Evolutionary conservation across 331 rosid genomes (phyloP), one percentile per base, ranked within the genome.

Genomic region (Rhamnella rubrinervis): DNA sequence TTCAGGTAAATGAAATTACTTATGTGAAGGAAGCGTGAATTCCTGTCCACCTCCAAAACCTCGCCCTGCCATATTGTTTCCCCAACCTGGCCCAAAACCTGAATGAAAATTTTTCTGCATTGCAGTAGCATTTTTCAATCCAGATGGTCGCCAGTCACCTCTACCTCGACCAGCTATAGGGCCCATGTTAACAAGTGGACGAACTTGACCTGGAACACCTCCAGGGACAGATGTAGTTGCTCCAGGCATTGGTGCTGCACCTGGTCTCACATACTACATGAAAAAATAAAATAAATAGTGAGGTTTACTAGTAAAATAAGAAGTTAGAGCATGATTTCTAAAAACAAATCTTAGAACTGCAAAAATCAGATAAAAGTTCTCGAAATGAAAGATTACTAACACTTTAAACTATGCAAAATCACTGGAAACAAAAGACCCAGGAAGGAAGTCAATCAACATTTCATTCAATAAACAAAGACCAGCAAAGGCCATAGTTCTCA

Each of bases 21-120:
- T 95, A 83, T 95, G 99, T n/a, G 99, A 91, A 77, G 99, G 99
- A 78, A 95, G 96, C 8, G 97, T 91, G 80, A 95, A 95, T 58
- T 95, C 99, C 66, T 89, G 82, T 69, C 99, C 98, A 68, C 96
- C 84, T 35, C 96, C 97, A 38, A 91, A 89, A 59, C 96, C 92
- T 28, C 97, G 86, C 70, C 96, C 99, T 49, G 86, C 89, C 63
- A 79, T 76, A 84, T 65, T 86, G 75, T 80, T 89, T 53, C 91
- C 90, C 99, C 99, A 93, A 39, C 70, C 82, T 55, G 92, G 86
- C 63, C 97, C 97, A 64, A 95, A 79, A 70, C 96, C 91, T 35
- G 91, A 81, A 80, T 86, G 93, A 77, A 88, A 93, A 72, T 85
- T 92, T 76, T 93, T 95, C 75, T 89, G 97, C 86, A 80, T 71